Conservation (phyloP, 495 filamentous ascomycete genomes). For the Penicillium verhagenii region DNA sequence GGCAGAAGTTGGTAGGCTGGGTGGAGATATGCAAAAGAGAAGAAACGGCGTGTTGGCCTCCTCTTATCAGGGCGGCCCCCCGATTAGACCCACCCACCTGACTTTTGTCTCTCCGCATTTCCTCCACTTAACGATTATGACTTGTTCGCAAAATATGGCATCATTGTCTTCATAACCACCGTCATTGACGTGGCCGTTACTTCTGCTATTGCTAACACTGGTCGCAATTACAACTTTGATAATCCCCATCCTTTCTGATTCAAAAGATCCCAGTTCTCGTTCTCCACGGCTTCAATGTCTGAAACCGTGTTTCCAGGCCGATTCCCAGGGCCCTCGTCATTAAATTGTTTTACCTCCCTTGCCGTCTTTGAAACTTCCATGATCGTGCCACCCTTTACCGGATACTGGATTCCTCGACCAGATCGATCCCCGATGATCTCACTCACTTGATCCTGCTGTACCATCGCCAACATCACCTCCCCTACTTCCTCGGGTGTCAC, state of each 20-base stretch:
- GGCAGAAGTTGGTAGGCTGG: conserved; percentile 5
- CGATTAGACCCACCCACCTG: conserved; percentile 14
- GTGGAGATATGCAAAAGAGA: conserved; percentile 2
- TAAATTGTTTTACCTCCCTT: conserved; percentile 50
- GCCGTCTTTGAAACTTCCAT: conserved; percentile 59
- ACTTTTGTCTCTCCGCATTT: conserved; percentile 14
- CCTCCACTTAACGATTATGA: neutral
- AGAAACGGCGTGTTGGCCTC: conserved; percentile 17
- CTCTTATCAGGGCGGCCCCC: conserved; percentile 18
- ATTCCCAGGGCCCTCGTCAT: conserved; percentile 57
- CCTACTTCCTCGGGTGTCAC: conserved; percentile 65
- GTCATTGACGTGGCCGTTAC: conserved; percentile 5
- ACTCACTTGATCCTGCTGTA: conserved; percentile 49
- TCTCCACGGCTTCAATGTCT: conserved; percentile 33
- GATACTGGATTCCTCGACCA: conserved; percentile 31
- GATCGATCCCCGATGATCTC: conserved; percentile 42
- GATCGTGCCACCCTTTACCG: conserved; percentile 49
- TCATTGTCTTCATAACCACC: conserved; percentile 9
- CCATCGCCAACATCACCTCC: conserved; percentile 59
- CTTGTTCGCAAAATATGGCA: neutral
- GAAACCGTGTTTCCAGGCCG: conserved; percentile 48
- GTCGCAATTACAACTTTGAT: conserved; percentile 21
- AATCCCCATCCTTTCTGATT: conserved; percentile 42
- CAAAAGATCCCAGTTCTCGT: conserved; percentile 50
- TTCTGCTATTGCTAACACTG: no score